These are phyloP conservation scores for Warburgia ugandensis DNA, from an alignment of 164 flowering plant species.

Conservation along the genomic window DNA sequence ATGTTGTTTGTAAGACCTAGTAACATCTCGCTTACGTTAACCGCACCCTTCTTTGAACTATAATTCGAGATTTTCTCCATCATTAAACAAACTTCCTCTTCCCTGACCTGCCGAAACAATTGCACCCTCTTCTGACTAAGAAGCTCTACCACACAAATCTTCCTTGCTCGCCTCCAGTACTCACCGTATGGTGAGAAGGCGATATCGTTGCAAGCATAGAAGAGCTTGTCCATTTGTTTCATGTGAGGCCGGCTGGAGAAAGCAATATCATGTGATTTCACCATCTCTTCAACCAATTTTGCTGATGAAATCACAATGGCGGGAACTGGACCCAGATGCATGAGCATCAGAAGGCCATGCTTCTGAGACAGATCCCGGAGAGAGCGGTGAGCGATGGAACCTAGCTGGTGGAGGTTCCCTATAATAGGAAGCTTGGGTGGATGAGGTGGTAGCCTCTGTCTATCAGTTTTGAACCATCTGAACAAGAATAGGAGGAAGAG, in stretches of 20 bases:
- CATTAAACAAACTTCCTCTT: neutral
- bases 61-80: neutral
- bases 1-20: too few relatives aligned
- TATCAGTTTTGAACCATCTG: too few relatives aligned
- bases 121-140: neutral
- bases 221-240: neutral
- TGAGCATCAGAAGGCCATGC: conserved; percentile 2
- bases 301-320: neutral
- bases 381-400: neutral
- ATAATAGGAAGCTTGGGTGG: conserved; percentile 4
- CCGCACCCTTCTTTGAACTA: neutral
- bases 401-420: conserved; percentile 1
- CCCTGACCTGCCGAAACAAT: too few relatives aligned
- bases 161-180: conserved; percentile 3
- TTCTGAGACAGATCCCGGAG: neutral
- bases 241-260: neutral
- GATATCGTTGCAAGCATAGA: neutral
- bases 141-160: conserved; percentile 1
- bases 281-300: neutral
- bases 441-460: neutral
- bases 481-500: too few relatives aligned
- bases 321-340: neutral
- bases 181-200: conserved; percentile 2
- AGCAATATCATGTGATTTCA: neutral
- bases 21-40: neutral